Evolutionary conservation across 225 moss, liverwort and hornwort genomes (phyloP).

Genomic region (Ulota crispa): DNA sequence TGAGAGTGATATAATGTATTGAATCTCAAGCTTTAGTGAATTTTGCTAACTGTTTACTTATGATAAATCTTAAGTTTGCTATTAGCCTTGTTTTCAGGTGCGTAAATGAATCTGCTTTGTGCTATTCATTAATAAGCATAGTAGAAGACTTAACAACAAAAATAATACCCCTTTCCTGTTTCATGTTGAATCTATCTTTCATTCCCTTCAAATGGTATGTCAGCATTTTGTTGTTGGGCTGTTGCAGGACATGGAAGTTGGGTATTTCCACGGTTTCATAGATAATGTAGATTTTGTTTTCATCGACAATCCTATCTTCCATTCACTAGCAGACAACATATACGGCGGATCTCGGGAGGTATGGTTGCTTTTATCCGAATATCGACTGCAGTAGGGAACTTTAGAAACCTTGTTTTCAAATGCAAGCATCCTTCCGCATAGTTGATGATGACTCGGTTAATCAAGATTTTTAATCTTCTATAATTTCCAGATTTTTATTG

Average conservation of each 20-base stretch:
- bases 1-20: neutral
- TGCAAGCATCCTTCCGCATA: conserved; percentile 11
- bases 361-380: neutral
- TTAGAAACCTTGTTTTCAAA: neutral
- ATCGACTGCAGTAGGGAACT: neutral
- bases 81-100: neutral
- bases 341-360: conserved; percentile 83
- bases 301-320: conserved; percentile 70
- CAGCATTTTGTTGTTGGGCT: conserved; percentile 3
- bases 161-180: neutral
- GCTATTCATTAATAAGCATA: neutral
- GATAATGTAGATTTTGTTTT: conserved; percentile 79
- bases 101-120: neutral
- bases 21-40: neutral
- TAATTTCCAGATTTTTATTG: neutral
- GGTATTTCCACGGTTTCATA: conserved; percentile 71
- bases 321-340: conserved; percentile 40
- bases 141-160: neutral
- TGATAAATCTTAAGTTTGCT: neutral
- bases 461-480: neutral
- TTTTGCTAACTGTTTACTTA: neutral
- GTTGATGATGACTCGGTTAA: neutral
- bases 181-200: conserved; percentile 11
- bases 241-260: conserved; percentile 70
- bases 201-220: neutral